phyloP scores from a whole-genome alignment of 768 basidiomycete species.

The Russula virescens region DNA sequence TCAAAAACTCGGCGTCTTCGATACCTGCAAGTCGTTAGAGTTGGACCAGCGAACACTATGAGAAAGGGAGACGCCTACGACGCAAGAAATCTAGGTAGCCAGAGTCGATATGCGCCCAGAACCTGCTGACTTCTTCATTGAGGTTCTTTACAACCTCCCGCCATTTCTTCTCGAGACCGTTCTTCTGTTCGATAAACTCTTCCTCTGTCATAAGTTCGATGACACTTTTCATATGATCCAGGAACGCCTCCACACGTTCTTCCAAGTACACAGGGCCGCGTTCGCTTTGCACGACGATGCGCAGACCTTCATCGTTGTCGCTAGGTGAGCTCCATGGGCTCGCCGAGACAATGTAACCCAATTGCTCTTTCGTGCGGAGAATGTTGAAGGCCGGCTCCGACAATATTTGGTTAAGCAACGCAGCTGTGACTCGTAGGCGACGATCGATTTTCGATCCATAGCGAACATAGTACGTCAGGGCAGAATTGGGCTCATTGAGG shows the following conservation, averaged over 20 bases:
- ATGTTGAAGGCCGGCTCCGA: constrained; percentile 89
- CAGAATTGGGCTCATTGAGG: constrained; percentile 79
- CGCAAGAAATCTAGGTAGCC: constrained; percentile 85
- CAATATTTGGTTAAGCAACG: constrained; percentile 77
- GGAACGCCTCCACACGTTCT: constrained; percentile 81
- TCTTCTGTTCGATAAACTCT: constrained; percentile 75
- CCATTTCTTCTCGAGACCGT: constrained; percentile 73
- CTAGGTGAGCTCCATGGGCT: constrained; percentile 52
- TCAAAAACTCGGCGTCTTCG: constrained; percentile 63
- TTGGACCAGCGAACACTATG: not conserved
- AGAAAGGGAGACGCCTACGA: constrained; percentile 47
- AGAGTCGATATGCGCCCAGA: constrained; percentile 63
- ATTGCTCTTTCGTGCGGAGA: constrained; percentile 89
- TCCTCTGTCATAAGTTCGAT: constrained; percentile 64
- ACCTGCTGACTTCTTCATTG: constrained; percentile 66
- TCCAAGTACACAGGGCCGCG: constrained; percentile 75
- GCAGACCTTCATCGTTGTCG: constrained; percentile 66
- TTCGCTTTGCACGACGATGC: constrained; percentile 87
- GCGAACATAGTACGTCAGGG: constrained; percentile 80
- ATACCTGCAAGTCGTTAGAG: constrained; percentile 41
- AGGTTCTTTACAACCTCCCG: constrained; percentile 86
- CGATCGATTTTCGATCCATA: constrained; percentile 65
- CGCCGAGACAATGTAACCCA: constrained; percentile 86
- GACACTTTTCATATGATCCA: constrained; percentile 62
- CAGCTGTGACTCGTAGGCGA: constrained; percentile 55